A percentile compares a stretch with the other conserved stretches of the same genome.
Evolutionary conservation across 2,329 filamentous ascomycete genomes (phyloP).

Genomic region (Cladosporium colombiae): DNA sequence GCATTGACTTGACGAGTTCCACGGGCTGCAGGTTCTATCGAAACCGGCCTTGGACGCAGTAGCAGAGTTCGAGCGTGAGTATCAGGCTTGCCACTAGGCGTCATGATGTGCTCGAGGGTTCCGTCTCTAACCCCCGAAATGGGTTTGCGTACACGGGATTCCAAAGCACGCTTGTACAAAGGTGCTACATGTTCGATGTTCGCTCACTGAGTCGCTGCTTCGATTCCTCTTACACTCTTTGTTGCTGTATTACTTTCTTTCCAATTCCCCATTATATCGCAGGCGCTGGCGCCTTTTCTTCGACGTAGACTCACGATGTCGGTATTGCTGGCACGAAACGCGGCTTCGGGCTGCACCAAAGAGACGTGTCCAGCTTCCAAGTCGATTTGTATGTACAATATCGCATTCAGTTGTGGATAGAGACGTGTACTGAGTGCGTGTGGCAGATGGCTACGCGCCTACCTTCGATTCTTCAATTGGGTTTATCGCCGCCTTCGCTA

Average conservation of each 20-base stretch:
- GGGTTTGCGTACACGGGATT: neutral
- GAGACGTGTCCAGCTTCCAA: neutral
- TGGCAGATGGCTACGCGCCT: constrained; percentile 37
- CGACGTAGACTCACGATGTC: neutral
- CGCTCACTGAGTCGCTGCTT: neutral
- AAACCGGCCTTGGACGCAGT: neutral
- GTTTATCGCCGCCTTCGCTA: constrained; percentile 41
- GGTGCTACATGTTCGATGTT: neutral
- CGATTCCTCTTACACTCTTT: neutral
- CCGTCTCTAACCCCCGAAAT: neutral
- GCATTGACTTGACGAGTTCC: neutral
- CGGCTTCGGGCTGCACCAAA: neutral
- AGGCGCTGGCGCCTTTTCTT: constrained; percentile 1
- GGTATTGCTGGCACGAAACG: neutral
- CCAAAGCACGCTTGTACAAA: neutral
- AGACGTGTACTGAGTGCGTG: neutral
- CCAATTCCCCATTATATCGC: neutral
- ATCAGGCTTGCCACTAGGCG: neutral
- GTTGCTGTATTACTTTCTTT: neutral
- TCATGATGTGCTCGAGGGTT: neutral
- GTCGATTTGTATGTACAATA: neutral
- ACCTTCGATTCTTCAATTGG: constrained; percentile 42
- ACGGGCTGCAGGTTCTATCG: neutral
- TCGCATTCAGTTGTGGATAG: constrained; percentile 21
- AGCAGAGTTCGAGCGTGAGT: neutral